phyloP scores from a whole-genome alignment of 2,329 filamentous ascomycete genomes.

The Aspergillus candidus region DNA sequence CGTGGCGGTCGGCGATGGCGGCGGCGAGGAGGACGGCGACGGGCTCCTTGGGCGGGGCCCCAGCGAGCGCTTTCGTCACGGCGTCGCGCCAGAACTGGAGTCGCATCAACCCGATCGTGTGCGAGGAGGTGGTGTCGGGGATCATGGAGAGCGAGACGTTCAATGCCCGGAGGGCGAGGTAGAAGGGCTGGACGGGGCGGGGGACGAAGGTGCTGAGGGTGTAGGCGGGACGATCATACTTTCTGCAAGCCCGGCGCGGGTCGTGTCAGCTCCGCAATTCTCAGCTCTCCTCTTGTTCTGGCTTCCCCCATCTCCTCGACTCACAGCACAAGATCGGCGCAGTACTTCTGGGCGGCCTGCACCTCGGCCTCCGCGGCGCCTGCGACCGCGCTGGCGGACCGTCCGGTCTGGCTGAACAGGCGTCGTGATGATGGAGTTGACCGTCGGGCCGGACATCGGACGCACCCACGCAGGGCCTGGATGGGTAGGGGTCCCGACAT shows the following conservation, averaged over 20 bases:
- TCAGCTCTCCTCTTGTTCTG: conserved; percentile 4
- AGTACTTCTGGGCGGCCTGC: conserved; percentile 52
- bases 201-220: conserved; percentile 82
- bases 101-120: conserved; percentile 80
- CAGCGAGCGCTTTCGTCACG: conserved; percentile 69
- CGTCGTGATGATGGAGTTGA: too few relatives aligned
- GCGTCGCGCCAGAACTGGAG: conserved; percentile 94
- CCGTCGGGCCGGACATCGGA: too few relatives aligned
- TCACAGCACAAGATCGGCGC: conserved; percentile 52
- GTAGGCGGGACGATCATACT: conserved; percentile 83
- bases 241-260: conserved; percentile 45
- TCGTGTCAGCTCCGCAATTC: conserved; percentile 4
- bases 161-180: conserved; percentile 83
- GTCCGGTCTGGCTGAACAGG: conserved; percentile 16
- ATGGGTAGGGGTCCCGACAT: too few relatives aligned
- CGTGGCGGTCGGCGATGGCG: conserved; percentile 55
- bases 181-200: conserved; percentile 66
- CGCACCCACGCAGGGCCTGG: too few relatives aligned
- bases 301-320: too few relatives aligned
- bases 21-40: conserved; percentile 77
- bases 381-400: conserved; percentile 14
- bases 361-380: conserved; percentile 43
- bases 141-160: conserved; percentile 89
- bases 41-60: conserved; percentile 78
- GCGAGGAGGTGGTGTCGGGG: conserved; percentile 80